A percentile compares a stretch with the other conserved stretches of the same genome.
Conservation (phyloP, 2,329 filamentous ascomycete genomes). For the Sclerotinia spermophila region DNA sequence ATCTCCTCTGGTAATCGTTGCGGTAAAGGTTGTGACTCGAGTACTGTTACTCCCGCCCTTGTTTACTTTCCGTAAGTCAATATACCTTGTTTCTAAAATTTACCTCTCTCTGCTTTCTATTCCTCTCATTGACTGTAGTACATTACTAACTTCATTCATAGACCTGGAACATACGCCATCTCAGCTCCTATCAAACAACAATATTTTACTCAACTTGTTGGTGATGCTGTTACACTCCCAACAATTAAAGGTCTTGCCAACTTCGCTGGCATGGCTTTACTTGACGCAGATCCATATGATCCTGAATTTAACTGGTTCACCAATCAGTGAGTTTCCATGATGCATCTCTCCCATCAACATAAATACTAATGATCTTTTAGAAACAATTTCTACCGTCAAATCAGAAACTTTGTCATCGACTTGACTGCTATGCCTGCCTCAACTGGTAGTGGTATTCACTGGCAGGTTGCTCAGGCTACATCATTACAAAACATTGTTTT, state of each 20-base stretch:
- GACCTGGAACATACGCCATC: constrained; percentile 75
- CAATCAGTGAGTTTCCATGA: constrained; percentile 52
- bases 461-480: constrained; percentile 82
- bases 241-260: constrained; percentile 68
- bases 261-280: constrained; percentile 82
- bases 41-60: constrained; percentile 77
- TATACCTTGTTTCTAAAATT: not conserved
- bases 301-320: constrained; percentile 70
- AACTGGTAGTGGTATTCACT: constrained; percentile 70
- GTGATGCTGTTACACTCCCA: constrained; percentile 69
- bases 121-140: not conserved
- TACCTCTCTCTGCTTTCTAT: not conserved
- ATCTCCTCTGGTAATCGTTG: constrained; percentile 77
- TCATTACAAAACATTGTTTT: constrained; percentile 78
- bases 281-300: constrained; percentile 84
- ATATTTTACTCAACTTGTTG: constrained; percentile 93
- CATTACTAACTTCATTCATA: constrained; percentile 37
- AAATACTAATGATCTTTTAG: constrained; percentile 36
- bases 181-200: constrained; percentile 75
- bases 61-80: constrained; percentile 65
- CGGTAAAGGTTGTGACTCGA: constrained; percentile 75
- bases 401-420: constrained; percentile 80
- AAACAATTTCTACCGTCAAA: constrained; percentile 74
- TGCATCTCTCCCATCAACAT: not conserved
- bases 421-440: constrained; percentile 60